phyloP scores from a whole-genome alignment of 768 basidiomycete genomes.

The Mycena leptocephala region DNA sequence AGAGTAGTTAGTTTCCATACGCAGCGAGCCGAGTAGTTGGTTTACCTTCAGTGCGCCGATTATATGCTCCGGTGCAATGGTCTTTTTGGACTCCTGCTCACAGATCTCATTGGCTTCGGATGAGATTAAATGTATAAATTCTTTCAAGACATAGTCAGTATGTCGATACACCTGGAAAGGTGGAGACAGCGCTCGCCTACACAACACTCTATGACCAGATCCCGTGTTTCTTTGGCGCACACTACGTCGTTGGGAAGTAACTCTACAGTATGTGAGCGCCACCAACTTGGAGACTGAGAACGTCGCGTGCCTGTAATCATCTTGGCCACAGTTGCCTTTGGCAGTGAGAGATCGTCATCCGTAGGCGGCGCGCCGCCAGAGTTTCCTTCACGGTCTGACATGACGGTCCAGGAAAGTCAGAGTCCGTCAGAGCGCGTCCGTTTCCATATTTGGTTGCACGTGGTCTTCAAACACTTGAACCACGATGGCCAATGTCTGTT shows the following conservation, averaged over 20 bases:
- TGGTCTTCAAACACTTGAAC: slow-evolving; percentile 51
- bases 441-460: slow-evolving; percentile 43
- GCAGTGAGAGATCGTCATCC: slow-evolving; percentile 96
- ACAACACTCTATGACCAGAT: slow-evolving; percentile 98
- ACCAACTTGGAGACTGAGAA: slow-evolving; percentile 14
- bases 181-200: slow-evolving; percentile 84
- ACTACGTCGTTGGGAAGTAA: slow-evolving; percentile 89
- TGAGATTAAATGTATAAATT: slow-evolving; percentile 98
- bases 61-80: slow-evolving; percentile 98
- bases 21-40: neutral
- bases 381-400: slow-evolving; percentile 95
- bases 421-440: slow-evolving; percentile 21
- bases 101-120: slow-evolving; percentile 99
- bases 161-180: neutral
- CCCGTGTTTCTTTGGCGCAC: slow-evolving; percentile 97
- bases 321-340: slow-evolving; percentile 98
- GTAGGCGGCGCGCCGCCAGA: slow-evolving; percentile 70
- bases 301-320: slow-evolving; percentile 86
- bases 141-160: slow-evolving; percentile 59
- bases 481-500: slow-evolving; percentile 79
- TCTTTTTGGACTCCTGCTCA: slow-evolving; percentile 98
- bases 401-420: slow-evolving; percentile 47
- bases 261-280: slow-evolving; percentile 66
- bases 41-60: slow-evolving; percentile 90
- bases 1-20: slow-evolving; percentile 17